These are phyloP conservation scores for Escallonia herrerae DNA, from an alignment of 129 eudicot genomes.

Conservation along the genomic window DNA sequence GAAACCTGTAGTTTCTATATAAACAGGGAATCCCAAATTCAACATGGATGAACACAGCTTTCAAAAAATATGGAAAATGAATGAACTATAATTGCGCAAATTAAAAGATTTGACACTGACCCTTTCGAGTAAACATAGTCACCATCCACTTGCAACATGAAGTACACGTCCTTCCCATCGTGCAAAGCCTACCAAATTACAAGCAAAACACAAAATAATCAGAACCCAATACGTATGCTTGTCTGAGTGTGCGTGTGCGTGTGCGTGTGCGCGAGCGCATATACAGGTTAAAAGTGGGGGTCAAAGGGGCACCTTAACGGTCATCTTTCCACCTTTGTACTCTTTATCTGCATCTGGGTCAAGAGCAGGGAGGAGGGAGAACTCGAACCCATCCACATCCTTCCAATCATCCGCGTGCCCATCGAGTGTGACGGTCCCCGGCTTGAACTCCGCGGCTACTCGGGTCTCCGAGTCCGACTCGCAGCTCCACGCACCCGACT, in stretches of 20 bases:
- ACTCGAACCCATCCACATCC: constrained; percentile 44
- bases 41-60: not conserved
- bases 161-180: constrained; percentile 59
- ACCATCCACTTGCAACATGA: constrained; percentile 62
- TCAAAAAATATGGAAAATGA: not conserved
- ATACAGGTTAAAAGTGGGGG: too few species aligned
- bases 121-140: constrained; percentile 56
- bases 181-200: constrained; percentile 44
- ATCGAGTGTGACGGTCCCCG: constrained; percentile 52
- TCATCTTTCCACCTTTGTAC: constrained; percentile 57
- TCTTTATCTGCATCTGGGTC: constrained; percentile 61
- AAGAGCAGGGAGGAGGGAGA: constrained; percentile 61
- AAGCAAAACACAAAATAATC: not conserved
- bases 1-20: too few species aligned
- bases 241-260: not conserved
- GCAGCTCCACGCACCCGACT: constrained; percentile 61
- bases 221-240: not conserved
- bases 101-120: constrained; percentile 21
- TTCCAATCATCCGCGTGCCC: constrained; percentile 63
- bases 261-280: not conserved
- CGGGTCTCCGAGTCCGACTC: constrained; percentile 42
- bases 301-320: constrained; percentile 33
- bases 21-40: not conserved
- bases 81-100: not conserved
- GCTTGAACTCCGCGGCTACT: constrained; percentile 40